Evolutionary conservation across 164 flowering plant genomes (phyloP).

Genomic region (Tetrastigma voinierianum): DNA sequence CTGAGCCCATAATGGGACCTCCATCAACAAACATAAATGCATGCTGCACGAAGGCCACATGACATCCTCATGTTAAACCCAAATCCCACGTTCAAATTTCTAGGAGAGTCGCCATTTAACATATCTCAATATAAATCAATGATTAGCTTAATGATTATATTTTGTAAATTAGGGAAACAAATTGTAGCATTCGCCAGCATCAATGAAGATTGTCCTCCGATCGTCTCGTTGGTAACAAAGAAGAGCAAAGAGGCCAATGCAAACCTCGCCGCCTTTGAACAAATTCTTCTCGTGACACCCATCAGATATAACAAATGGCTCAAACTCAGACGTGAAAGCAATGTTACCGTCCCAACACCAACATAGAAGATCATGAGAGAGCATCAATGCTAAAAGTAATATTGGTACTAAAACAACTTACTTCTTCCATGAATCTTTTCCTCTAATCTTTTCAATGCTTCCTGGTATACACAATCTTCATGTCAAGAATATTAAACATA

Average conservation of each 20-base stretch:
- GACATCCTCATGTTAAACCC: no score
- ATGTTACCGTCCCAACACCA: background rate
- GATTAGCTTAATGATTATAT: no score
- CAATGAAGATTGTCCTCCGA: slow-evolving; percentile 79
- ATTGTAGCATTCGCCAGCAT: slow-evolving; percentile 70
- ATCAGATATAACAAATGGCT: slow-evolving; percentile 78
- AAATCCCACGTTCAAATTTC: no score
- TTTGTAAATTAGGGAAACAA: background rate
- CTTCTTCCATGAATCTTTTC: slow-evolving; percentile 91
- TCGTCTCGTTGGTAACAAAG: slow-evolving; percentile 90
- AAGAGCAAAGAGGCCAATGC: slow-evolving; percentile 97
- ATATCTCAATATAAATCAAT: no score
- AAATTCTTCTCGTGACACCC: slow-evolving; percentile 72
- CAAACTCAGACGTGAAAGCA: slow-evolving; percentile 53
- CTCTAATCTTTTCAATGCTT: slow-evolving; percentile 93
- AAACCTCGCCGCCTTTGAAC: slow-evolving; percentile 83
- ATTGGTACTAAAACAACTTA: slow-evolving; percentile 33
- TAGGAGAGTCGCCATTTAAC: no score
- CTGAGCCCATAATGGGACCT: no score
- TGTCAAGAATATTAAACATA: slow-evolving; percentile 18
- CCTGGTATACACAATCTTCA: slow-evolving; percentile 98
- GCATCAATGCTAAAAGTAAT: background rate
- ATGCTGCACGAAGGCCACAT: no score
- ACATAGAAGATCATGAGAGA: background rate
- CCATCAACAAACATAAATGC: no score